Conservation (phyloP, 2,329 filamentous ascomycete species). For the Neopestalotiopsis rosae region DNA sequence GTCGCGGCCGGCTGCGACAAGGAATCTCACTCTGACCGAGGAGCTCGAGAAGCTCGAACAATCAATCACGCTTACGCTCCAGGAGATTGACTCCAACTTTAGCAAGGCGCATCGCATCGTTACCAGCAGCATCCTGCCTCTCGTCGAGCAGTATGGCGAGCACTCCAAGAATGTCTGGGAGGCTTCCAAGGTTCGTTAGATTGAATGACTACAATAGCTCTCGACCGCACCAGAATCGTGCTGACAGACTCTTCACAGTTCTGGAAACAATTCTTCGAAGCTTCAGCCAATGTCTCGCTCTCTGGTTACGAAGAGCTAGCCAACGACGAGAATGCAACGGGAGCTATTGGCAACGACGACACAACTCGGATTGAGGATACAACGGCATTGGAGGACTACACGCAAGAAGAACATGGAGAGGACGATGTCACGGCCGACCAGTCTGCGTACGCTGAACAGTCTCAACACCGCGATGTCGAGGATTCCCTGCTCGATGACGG, state of each 20-base stretch:
- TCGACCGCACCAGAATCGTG: not conserved
- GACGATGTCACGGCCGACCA: constrained; percentile 39
- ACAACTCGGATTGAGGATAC: constrained; percentile 63
- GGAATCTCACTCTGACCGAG: constrained; percentile 81
- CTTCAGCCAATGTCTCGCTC: constrained; percentile 94
- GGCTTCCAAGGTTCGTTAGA: constrained; percentile 76
- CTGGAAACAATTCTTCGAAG: constrained; percentile 99
- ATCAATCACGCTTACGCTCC: constrained; percentile 92
- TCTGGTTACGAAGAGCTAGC: constrained; percentile 89
- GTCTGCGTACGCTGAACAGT: constrained; percentile 42
- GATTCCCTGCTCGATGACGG: constrained; percentile 72
- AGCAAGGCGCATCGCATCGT: constrained; percentile 96
- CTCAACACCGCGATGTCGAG: constrained; percentile 46
- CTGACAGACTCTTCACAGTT: constrained; percentile 64
- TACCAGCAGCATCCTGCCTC: constrained; percentile 87
- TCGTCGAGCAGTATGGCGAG: constrained; percentile 94
- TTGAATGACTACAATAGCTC: constrained; percentile 9
- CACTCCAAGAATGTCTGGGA: constrained; percentile 96
- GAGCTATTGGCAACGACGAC: constrained; percentile 47
- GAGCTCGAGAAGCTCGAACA: constrained; percentile 96
- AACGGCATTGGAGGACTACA: constrained; percentile 47
- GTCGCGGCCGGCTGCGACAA: constrained; percentile 54
- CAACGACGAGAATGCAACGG: constrained; percentile 60
- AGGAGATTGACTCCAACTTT: constrained; percentile 99
- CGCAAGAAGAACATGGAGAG: constrained; percentile 27